Percentiles rank a stretch among this genome's conserved stretches.
Evolutionary conservation across 495 filamentous ascomycete genomes (phyloP).

Genomic region (Pseudoneurospora amorphoporcata): DNA sequence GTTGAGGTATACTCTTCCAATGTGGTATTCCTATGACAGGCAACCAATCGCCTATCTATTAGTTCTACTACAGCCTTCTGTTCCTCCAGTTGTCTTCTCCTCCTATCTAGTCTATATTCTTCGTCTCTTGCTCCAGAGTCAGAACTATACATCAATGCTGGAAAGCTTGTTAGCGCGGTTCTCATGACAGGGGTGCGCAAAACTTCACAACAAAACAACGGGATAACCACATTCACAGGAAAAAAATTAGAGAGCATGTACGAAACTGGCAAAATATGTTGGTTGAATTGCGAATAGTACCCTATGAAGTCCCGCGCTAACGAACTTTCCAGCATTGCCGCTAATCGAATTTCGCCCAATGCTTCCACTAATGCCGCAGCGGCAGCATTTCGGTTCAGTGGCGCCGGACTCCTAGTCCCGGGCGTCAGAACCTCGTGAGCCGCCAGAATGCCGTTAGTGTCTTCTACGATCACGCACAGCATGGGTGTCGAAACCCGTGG

Average conservation of each 20-base stretch:
- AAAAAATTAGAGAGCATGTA: too few species aligned
- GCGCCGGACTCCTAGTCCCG: constrained; percentile 16
- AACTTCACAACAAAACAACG: too few species aligned
- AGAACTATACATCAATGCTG: too few species aligned
- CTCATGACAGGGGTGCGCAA: too few species aligned
- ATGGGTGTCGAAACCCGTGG: too few species aligned
- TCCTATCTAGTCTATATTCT: constrained; percentile 16
- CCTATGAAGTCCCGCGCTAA: too few species aligned
- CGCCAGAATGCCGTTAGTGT: background rate
- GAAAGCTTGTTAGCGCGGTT: too few species aligned
- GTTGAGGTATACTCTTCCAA: background rate
- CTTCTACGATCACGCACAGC: too few species aligned
- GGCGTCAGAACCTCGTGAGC: constrained; percentile 32
- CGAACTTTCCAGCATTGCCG: background rate
- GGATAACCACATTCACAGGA: too few species aligned
- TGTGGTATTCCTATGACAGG: background rate
- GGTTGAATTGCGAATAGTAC: too few species aligned
- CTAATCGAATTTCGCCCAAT: constrained; percentile 5
- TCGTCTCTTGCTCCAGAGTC: constrained; percentile 21
- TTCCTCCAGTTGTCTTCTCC: background rate
- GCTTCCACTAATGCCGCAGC: constrained; percentile 11
- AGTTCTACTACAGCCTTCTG: background rate
- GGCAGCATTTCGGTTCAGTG: constrained; percentile 30
- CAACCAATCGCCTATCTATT: background rate
- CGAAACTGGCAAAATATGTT: too few species aligned